These are phyloP conservation scores for Pogostemon cablin DNA, from an alignment of 257 asterid genomes.

Conservation along the genomic window DNA sequence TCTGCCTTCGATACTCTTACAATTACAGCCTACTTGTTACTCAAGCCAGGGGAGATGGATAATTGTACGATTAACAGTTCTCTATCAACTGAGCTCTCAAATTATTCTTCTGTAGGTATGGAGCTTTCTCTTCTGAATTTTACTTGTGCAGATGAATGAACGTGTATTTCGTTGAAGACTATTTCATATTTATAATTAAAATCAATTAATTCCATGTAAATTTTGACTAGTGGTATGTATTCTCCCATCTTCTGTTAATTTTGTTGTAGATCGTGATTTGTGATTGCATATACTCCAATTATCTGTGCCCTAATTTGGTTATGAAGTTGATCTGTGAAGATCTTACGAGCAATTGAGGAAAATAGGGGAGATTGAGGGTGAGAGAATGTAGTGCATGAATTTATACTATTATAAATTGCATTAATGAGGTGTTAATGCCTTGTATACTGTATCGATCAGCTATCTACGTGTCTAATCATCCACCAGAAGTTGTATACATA, in stretches of 20 bases:
- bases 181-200: neutral
- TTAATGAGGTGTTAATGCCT: neutral
- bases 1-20: no score
- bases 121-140: neutral
- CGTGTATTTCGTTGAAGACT: neutral
- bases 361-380: no score
- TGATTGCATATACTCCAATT: no score
- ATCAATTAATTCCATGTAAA: neutral
- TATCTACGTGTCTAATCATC: neutral
- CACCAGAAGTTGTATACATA: neutral
- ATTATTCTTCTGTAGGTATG: neutral
- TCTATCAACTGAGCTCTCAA: neutral
- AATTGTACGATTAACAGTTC: no score
- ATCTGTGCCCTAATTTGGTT: no score
- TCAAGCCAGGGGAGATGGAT: no score
- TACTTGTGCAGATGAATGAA: neutral
- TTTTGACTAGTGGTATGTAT: neutral
- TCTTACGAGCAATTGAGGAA: no score
- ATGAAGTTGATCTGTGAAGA: no score
- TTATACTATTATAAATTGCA: neutral
- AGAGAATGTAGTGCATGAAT: neutral
- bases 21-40: no score
- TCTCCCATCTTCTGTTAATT: neutral
- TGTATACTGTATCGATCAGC: constrained; percentile 2
- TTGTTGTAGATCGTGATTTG: neutral